Percentiles rank a stretch among this genome's conserved stretches.
Evolutionary conservation across 768 basidiomycete genomes (phyloP).

Genomic region (Kondoa subrosea): DNA sequence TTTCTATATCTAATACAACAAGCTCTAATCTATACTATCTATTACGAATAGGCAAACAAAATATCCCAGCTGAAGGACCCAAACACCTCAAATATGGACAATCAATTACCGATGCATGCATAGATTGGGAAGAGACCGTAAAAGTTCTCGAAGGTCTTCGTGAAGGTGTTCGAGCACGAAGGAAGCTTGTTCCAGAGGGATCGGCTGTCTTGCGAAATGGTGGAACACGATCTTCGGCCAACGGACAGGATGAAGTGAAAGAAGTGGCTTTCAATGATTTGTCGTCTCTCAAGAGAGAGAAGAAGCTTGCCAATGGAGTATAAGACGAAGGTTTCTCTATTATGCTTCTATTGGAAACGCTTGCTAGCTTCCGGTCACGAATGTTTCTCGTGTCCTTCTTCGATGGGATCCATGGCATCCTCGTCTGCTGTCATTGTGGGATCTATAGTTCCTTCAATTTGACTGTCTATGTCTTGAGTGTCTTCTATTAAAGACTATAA

Average conservation of each 20-base stretch:
- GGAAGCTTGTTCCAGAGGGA: slow-evolving; percentile 22
- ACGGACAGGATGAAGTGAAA: not conserved
- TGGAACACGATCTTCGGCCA: not conserved
- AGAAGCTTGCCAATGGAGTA: not conserved
- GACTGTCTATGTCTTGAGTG: not conserved
- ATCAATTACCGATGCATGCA: slow-evolving; percentile 74
- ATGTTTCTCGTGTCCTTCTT: too few species aligned
- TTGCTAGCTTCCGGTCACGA: not conserved
- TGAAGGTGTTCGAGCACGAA: slow-evolving; percentile 65
- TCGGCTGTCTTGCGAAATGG: slow-evolving; percentile 7
- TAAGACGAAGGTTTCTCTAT: not conserved
- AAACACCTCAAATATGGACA: slow-evolving; percentile 61
- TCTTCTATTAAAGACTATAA: not conserved
- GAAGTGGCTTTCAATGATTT: slow-evolving; percentile 18
- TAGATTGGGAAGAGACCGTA: slow-evolving; percentile 77
- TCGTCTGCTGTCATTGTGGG: too few species aligned
- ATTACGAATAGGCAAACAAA: slow-evolving; percentile 48
- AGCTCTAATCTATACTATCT: not conserved
- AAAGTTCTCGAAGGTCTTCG: slow-evolving; percentile 65
- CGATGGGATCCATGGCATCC: too few species aligned
- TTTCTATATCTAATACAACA: not conserved
- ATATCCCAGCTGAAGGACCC: slow-evolving; percentile 57
- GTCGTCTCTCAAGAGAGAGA: slow-evolving; percentile 8
- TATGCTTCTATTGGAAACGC: not conserved
- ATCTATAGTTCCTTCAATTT: too few species aligned